These are phyloP conservation scores for Phytophthora sansomeana DNA, from an alignment of 352 stramenopile species.

Conservation along the genomic window DNA sequence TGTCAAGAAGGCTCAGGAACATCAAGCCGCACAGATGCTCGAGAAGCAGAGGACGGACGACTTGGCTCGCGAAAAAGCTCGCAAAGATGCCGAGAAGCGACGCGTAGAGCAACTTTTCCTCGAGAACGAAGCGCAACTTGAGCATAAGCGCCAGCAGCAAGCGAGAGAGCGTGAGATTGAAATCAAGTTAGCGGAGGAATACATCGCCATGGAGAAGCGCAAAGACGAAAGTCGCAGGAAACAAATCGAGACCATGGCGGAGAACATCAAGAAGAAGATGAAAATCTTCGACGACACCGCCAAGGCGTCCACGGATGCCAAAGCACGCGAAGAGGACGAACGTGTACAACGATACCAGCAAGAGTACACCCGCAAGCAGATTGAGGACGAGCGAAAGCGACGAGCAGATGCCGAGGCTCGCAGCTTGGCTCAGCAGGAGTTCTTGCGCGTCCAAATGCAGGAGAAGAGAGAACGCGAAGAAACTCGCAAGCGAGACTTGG, in stretches of 20 bases:
- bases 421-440: constrained; percentile 60
- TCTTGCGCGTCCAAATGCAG: constrained; percentile 65
- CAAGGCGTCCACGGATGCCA: constrained; percentile 71
- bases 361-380: constrained; percentile 66
- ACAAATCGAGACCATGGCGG: constrained; percentile 75
- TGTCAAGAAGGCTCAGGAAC: constrained; percentile 63
- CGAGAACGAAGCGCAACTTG: constrained; percentile 74
- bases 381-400: constrained; percentile 62
- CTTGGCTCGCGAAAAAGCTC: constrained; percentile 47
- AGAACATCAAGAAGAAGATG: constrained; percentile 84
- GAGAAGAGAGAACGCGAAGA: constrained; percentile 76
- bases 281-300: constrained; percentile 87
- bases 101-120: constrained; percentile 62
- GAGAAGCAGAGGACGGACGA: constrained; percentile 67
- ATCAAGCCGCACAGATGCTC: constrained; percentile 50
- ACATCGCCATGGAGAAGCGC: constrained; percentile 75
- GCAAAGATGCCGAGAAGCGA: constrained; percentile 68
- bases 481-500: constrained; percentile 59
- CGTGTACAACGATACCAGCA: constrained; percentile 70
- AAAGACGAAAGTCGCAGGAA: constrained; percentile 70
- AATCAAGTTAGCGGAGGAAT: constrained; percentile 72
- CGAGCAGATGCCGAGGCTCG: constrained; percentile 59
- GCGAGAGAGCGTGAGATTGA: constrained; percentile 66
- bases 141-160: constrained; percentile 62
- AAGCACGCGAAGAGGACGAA: constrained; percentile 70